phyloP scores from a whole-genome alignment of 2,329 filamentous ascomycete species.

The Aspergillus fijiensis region DNA sequence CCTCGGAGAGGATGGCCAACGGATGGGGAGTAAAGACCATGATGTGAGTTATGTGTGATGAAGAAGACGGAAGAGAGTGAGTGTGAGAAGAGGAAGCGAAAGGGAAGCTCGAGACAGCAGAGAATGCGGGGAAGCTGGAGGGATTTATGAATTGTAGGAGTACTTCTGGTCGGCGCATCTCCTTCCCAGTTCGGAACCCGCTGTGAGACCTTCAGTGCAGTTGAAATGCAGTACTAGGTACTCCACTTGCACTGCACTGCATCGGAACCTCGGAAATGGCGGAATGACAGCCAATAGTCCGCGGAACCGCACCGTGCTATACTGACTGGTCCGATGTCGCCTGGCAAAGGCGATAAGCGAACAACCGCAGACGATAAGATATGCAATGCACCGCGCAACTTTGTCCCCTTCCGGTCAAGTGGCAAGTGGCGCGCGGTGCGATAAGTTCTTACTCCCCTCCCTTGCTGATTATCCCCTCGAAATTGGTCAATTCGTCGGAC shows the following conservation, averaged over 20 bases:
- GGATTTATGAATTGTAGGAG: neutral
- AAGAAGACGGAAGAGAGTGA: neutral
- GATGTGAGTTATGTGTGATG: neutral
- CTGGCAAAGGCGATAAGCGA: neutral
- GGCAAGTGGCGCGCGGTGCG: neutral
- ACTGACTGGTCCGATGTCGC: neutral
- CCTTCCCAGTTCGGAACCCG: neutral
- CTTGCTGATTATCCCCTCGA: neutral
- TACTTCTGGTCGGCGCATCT: neutral
- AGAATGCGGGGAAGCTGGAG: conserved; percentile 4
- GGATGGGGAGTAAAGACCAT: conserved; percentile 30
- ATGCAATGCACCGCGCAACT: neutral
- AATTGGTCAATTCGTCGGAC: neutral
- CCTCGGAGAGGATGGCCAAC: conserved; percentile 34
- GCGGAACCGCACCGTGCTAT: too few species aligned
- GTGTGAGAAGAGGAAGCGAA: neutral
- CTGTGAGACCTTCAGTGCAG: too few species aligned
- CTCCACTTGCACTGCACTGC: neutral
- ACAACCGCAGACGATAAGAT: neutral
- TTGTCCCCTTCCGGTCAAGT: neutral
- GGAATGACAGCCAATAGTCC: neutral
- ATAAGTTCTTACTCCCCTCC: neutral
- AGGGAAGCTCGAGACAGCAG: neutral
- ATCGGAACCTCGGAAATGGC: neutral
- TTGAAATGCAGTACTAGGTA: too few species aligned